A percentile compares a stretch with the other conserved stretches of the same genome.
Conservation (phyloP, 768 basidiomycete species). For the Lentinula lateritia region DNA sequence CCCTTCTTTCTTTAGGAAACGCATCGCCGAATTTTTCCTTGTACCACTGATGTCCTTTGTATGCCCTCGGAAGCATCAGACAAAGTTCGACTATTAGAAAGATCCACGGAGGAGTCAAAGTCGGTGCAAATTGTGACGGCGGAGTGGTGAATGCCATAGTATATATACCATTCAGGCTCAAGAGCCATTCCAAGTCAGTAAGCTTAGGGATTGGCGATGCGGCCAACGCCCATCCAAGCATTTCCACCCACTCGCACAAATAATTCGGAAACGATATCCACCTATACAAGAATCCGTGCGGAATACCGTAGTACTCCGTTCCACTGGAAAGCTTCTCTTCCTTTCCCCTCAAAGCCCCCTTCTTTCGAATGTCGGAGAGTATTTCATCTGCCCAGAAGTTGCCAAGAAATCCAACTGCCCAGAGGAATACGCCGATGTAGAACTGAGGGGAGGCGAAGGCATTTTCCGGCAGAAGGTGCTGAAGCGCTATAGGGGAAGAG, state of each 20-base stretch:
- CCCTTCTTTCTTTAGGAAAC: slow-evolving; percentile 77
- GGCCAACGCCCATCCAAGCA: slow-evolving; percentile 82
- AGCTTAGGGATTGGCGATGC: slow-evolving; percentile 44
- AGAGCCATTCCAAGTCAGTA: slow-evolving; percentile 7
- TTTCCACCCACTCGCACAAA: slow-evolving; percentile 93
- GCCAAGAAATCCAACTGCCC: slow-evolving; percentile 66
- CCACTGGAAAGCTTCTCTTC: slow-evolving; percentile 16
- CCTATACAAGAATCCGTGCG: slow-evolving; percentile 71
- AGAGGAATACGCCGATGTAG: slow-evolving; percentile 57
- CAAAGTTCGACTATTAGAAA: slow-evolving; percentile 71
- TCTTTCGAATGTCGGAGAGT: slow-evolving; percentile 73
- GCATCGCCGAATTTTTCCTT: slow-evolving; percentile 58
- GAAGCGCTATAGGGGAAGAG: slow-evolving; percentile 30
- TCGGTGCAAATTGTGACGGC: slow-evolving; percentile 29
- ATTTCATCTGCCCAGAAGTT: slow-evolving; percentile 91
- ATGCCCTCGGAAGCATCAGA: slow-evolving; percentile 77
- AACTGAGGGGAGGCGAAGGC: slow-evolving; percentile 24
- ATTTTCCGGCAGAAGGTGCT: slow-evolving; percentile 23
- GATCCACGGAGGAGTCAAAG: slow-evolving; percentile 67
- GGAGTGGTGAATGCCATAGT: slow-evolving; percentile 11
- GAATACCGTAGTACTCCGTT: slow-evolving; percentile 54
- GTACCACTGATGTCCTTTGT: slow-evolving; percentile 87
- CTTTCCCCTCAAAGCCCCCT: slow-evolving; percentile 39
- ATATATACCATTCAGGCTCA: neutral
- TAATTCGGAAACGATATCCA: slow-evolving; percentile 92